Evolutionary conservation across 441 rosid genomes (phyloP).

Genomic region (California macrophylla): DNA sequence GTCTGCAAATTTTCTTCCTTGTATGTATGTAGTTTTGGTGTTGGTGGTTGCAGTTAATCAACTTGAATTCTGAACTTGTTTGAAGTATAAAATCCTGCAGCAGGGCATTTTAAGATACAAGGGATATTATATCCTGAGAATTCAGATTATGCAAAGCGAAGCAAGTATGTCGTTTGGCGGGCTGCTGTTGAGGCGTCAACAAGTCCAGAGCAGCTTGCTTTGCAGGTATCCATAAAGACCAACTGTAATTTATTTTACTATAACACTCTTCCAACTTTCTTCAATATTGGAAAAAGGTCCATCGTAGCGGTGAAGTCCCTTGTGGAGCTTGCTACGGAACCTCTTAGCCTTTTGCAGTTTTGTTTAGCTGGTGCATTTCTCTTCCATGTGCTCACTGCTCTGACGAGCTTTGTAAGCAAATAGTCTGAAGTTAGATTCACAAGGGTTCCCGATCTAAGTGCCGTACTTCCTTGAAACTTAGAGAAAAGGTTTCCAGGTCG

Average conservation of each 20-base stretch:
- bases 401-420: not conserved
- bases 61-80: constrained; percentile 37
- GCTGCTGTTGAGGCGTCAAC: constrained; percentile 91
- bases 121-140: constrained; percentile 78
- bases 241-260: not conserved
- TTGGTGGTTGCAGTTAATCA: constrained; percentile 16
- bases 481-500: not conserved
- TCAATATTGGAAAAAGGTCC: not conserved
- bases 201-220: constrained; percentile 71
- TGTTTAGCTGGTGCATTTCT: not conserved
- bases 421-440: not conserved
- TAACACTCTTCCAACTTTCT: not conserved
- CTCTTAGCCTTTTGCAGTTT: not conserved
- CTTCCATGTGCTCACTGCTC: not conserved
- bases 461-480: not conserved
- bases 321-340: not conserved
- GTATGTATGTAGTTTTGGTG: constrained; percentile 12
- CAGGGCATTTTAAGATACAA: constrained; percentile 58
- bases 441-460: not conserved
- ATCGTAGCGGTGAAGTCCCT: not conserved
- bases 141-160: constrained; percentile 81
- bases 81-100: constrained; percentile 51
- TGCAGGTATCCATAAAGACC: constrained; percentile 44
- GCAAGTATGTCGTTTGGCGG: constrained; percentile 64
- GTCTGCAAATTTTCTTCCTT: constrained; percentile 34